Evolutionary conservation across 2,329 filamentous ascomycete genomes (phyloP), one percentile per base, ranked within the genome.

Genomic region (Penicillium sp.): DNA sequence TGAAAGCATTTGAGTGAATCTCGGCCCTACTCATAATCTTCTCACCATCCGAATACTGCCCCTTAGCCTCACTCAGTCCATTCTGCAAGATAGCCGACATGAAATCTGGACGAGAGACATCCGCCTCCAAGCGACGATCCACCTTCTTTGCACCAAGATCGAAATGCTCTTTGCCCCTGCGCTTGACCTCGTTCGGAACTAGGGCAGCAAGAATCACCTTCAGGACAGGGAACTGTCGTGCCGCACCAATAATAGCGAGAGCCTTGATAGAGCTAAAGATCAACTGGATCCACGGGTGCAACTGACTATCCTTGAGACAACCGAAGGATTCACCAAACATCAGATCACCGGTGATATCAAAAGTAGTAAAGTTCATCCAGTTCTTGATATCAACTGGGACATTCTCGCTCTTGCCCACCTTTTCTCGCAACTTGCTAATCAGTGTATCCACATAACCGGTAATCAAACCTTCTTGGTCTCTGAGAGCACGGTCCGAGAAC

Each of bases 271-370:
- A 64, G 33, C 61, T 59, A 44, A 69, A 66, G 2, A 79, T 68
- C 18, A 75, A 62, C 0, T 66, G 62, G 8, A 79, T 74, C 72
- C 75, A 79, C 3, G 71, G 67, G 52, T 78, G 76, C 5, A 70
- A 63, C 18, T 65, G 66, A 2, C 60, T 68, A n/a, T 66, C 68
- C 40, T 73, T 61, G 1, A 79, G 60, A 49, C 73, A 77, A 5
- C 67, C 63, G 47, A 78, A 78, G 6, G 70, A 67, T 47, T 75
- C 69, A 2, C 74, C 73, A 46, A 76, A 75, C 27, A 69, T 69
- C 4, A 77, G 55, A 22, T 76, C 73, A 2, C 73, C 71, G 2
- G 73, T 69, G 23, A 76, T 67, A 54, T 77, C 74, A 47, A 77
- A 77, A 2, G 71, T 69, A 2, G 68, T 69, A 11, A 63, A 75